Evolutionary conservation across 2,329 filamentous ascomycete species (phyloP).

Genomic region (Pochonia chlamydosporia): DNA sequence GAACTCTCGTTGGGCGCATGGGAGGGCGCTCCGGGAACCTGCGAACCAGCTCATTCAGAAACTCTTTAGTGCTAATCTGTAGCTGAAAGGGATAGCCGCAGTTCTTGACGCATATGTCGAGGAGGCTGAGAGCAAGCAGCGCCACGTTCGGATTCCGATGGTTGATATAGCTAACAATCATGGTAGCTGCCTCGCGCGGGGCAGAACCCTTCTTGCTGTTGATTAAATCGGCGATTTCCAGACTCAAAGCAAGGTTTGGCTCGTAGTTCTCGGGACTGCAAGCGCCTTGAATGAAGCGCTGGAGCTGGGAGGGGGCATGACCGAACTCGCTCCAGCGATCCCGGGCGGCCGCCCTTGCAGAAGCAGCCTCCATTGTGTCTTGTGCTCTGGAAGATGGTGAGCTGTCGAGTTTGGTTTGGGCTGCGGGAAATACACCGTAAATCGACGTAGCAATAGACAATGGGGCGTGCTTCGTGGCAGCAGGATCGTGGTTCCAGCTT

Average conservation of each 20-base stretch:
- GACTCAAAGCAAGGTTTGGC: conserved; percentile 90
- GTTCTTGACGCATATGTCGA: conserved; percentile 99
- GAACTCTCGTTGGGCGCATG: conserved; percentile 77
- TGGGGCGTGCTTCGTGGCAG: background rate
- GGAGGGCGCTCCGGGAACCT: conserved; percentile 93
- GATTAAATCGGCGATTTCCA: conserved; percentile 94
- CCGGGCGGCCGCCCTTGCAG: conserved; percentile 88
- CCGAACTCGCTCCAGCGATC: conserved; percentile 86
- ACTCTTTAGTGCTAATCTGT: conserved; percentile 97
- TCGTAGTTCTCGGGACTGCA: conserved; percentile 98
- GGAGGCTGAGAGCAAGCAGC: conserved; percentile 79
- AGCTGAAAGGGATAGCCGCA: conserved; percentile 98
- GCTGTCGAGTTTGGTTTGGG: background rate
- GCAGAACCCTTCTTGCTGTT: conserved; percentile 96
- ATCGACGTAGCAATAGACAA: background rate
- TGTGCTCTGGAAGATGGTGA: conserved; percentile 8
- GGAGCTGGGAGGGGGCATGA: conserved; percentile 76
- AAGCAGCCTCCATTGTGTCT: conserved; percentile 78
- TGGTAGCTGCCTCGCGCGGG: conserved; percentile 88
- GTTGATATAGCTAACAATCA: conserved; percentile 92
- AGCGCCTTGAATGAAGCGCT: conserved; percentile 92
- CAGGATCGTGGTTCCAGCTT: no score
- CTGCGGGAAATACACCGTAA: background rate
- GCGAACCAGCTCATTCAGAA: conserved; percentile 94
- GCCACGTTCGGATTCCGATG: conserved; percentile 95